Percentiles rank a stretch among this genome's conserved stretches.
Evolutionary conservation across 306 rosid genomes (phyloP).

Genomic region (Vigna angularis): DNA sequence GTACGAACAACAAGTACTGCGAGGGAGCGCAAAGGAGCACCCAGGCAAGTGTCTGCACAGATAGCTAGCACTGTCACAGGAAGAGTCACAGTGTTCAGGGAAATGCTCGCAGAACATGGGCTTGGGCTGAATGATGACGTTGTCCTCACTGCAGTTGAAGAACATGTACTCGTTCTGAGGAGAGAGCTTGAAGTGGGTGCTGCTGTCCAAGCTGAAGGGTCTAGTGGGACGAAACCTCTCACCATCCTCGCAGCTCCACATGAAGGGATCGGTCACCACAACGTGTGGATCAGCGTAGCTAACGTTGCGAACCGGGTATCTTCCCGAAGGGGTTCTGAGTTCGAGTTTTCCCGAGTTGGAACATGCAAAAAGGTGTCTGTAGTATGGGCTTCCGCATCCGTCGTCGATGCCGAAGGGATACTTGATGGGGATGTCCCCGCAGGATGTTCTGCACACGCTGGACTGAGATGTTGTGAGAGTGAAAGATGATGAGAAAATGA

Average conservation of each 20-base stretch:
- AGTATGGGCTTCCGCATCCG: conserved; percentile 94
- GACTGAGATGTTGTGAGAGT: conserved; percentile 52
- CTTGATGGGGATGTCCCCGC: conserved; percentile 75
- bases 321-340: conserved; percentile 86
- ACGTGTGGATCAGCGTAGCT: conserved; percentile 84
- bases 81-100: conserved; percentile 82
- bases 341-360: conserved; percentile 61
- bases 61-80: conserved; percentile 89
- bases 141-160: conserved; percentile 81
- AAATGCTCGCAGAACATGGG: conserved; percentile 84
- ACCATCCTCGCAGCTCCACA: conserved; percentile 86
- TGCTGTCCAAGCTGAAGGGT: conserved; percentile 81
- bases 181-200: conserved; percentile 74
- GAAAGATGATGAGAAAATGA: conserved; percentile 47
- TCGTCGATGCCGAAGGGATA: conserved; percentile 93
- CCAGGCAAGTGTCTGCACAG: conserved; percentile 86
- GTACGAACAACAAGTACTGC: conserved; percentile 83
- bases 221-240: conserved; percentile 71
- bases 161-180: conserved; percentile 82
- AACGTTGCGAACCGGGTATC: conserved; percentile 70
- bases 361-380: conserved; percentile 73
- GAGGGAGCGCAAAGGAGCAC: conserved; percentile 59
- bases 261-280: conserved; percentile 76
- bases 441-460: conserved; percentile 73
- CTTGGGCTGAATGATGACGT: conserved; percentile 78